Evolutionary conservation across 352 stramenopile species (phyloP).

Genomic region (Peronospora destructor): DNA sequence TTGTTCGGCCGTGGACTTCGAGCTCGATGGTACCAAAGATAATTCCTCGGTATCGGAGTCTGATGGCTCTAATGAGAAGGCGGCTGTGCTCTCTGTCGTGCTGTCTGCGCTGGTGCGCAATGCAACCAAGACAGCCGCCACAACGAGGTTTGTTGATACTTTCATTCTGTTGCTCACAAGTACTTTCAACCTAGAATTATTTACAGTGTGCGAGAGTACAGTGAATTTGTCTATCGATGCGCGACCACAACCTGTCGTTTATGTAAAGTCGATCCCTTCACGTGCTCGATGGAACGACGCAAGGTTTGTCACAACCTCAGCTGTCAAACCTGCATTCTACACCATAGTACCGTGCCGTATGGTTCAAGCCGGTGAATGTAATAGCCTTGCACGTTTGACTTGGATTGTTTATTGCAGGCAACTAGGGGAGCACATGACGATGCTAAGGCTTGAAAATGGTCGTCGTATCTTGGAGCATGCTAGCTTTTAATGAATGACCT

Average conservation of each 20-base stretch:
- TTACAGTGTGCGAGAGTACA: slow-evolving; percentile 13
- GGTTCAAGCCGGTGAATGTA: slow-evolving; percentile 10
- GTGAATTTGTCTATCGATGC: slow-evolving; percentile 11
- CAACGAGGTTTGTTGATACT: slow-evolving; percentile 20
- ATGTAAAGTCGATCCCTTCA: slow-evolving; percentile 19
- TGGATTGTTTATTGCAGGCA: background rate
- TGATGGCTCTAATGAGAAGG: slow-evolving; percentile 3
- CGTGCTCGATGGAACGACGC: slow-evolving; percentile 9
- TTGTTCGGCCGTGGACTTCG: slow-evolving; percentile 3
- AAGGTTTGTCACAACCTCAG: slow-evolving; percentile 10
- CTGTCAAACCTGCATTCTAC: slow-evolving; percentile 1
- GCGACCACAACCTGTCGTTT: slow-evolving; percentile 17
- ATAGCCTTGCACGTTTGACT: slow-evolving; percentile 7
- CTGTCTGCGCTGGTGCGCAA: slow-evolving; percentile 6
- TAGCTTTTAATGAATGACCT: slow-evolving; percentile 5
- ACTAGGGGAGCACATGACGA: background rate
- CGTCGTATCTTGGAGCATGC: slow-evolving; percentile 2
- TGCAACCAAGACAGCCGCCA: slow-evolving; percentile 13
- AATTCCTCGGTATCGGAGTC: slow-evolving; percentile 12
- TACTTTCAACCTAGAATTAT: slow-evolving; percentile 20
- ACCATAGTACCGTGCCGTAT: slow-evolving; percentile 4
- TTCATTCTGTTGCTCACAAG: slow-evolving; percentile 23
- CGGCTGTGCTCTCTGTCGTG: slow-evolving; percentile 5
- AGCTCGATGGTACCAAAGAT: slow-evolving; percentile 5
- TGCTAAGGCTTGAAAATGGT: slow-evolving; percentile 1